Conservation (phyloP, 2,329 filamentous ascomycete genomes). For the Gliomastix tumulicola region DNA sequence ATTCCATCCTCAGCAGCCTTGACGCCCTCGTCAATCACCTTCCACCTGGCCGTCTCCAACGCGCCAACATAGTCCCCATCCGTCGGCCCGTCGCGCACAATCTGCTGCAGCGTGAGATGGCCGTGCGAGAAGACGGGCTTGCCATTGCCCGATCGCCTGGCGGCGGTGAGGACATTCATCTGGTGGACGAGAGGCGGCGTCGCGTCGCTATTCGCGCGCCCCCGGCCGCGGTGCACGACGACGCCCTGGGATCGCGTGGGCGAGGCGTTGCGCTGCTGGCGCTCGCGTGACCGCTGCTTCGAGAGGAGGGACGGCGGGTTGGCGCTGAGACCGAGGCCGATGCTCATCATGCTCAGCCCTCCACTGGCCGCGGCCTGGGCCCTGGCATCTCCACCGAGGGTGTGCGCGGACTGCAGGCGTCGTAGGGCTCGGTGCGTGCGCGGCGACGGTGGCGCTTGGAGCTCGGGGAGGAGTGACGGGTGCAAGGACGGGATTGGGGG, state of each 20-base stretch:
- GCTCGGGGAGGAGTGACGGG: conserved; percentile 22
- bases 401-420: conserved; percentile 70
- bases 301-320: conserved; percentile 51
- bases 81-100: conserved; percentile 74
- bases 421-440: conserved; percentile 61
- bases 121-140: conserved; percentile 42
- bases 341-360: no score
- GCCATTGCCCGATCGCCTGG: conserved; percentile 30
- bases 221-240: conserved; percentile 12
- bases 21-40: conserved; percentile 69
- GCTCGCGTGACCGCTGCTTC: conserved; percentile 47
- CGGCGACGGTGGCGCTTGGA: conserved; percentile 52
- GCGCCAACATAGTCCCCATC: conserved; percentile 61
- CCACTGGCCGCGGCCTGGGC: neutral
- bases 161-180: conserved; percentile 24
- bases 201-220: conserved; percentile 69
- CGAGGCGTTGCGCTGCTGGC: conserved; percentile 30
- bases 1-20: conserved; percentile 76
- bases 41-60: conserved; percentile 64
- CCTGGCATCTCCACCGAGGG: conserved; percentile 41
- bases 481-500: conserved; percentile 1
- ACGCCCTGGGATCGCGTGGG: conserved; percentile 15
- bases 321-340: neutral
- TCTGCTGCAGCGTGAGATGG: conserved; percentile 60
- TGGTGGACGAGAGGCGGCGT: conserved; percentile 30